These are phyloP conservation scores for Capronia epimyces DNA, from an alignment of 2,329 filamentous ascomycete species.

Conservation along the genomic window DNA sequence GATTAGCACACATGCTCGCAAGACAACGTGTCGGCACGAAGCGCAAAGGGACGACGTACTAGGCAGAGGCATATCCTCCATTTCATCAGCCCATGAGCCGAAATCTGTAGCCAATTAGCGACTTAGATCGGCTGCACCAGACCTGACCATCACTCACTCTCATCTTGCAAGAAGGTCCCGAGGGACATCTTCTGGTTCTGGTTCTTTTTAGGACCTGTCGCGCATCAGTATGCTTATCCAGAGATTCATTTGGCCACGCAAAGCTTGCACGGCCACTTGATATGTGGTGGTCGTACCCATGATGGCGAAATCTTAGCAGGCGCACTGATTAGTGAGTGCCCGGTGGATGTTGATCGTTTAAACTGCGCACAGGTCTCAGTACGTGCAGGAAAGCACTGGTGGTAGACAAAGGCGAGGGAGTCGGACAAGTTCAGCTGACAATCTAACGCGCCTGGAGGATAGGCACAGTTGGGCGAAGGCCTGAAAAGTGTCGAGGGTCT, in stretches of 20 bases:
- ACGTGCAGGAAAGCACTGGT: constrained; percentile 5
- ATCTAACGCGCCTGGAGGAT: neutral
- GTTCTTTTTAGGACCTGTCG: constrained; percentile 81
- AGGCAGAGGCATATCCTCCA: constrained; percentile 75
- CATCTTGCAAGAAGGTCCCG: constrained; percentile 88
- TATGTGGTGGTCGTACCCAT: constrained; percentile 24
- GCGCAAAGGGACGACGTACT: constrained; percentile 50
- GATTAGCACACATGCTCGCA: neutral
- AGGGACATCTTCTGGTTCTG: constrained; percentile 98
- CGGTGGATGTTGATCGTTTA: neutral
- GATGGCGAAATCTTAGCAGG: constrained; percentile 24
- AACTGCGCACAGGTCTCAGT: constrained; percentile 1
- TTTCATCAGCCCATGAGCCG: constrained; percentile 98
- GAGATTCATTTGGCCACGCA: neutral
- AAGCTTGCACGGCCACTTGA: constrained; percentile 1
- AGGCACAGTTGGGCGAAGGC: neutral
- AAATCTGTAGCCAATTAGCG: constrained; percentile 49
- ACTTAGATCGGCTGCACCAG: constrained; percentile 14
- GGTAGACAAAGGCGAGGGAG: neutral
- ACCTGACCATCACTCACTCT: constrained; percentile 58
- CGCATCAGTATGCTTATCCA: constrained; percentile 6
- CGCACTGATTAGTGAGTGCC: constrained; percentile 17
- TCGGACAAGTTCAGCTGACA: neutral
- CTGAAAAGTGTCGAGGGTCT: neutral
- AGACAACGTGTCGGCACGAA: neutral